phyloP scores from a whole-genome alignment of 139 green algal genomes.

The Tetraselmis chui region DNA sequence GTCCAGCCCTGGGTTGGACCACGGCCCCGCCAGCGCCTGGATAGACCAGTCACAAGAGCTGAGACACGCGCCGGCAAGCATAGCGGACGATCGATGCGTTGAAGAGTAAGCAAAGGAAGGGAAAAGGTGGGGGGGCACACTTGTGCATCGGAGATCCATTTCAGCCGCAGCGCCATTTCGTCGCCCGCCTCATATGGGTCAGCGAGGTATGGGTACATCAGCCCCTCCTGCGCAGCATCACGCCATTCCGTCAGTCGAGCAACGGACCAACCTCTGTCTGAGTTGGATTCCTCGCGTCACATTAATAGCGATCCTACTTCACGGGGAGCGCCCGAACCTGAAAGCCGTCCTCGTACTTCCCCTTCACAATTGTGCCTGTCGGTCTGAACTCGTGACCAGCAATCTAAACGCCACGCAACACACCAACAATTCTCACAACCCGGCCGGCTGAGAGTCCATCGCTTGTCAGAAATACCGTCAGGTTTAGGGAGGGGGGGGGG shows the following conservation, averaged over 20 bases:
- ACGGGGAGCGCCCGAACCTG: slow-evolving; percentile 1
- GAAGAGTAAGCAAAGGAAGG: too few relatives aligned
- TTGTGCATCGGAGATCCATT: slow-evolving; percentile 8
- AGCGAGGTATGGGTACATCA: slow-evolving; percentile 30
- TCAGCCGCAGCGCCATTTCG: slow-evolving; percentile 4
- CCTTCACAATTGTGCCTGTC: slow-evolving; percentile 7
- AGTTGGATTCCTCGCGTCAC: too few relatives aligned
- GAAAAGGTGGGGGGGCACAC: background rate
- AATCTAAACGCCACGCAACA: slow-evolving; percentile 8
- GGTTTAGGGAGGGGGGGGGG: too few relatives aligned
- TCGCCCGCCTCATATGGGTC: slow-evolving; percentile 26
- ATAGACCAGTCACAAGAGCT: too few relatives aligned
- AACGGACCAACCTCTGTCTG: too few relatives aligned
- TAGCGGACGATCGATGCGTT: too few relatives aligned
- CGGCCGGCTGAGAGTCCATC: too few relatives aligned
- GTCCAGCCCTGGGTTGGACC: slow-evolving; percentile 11
- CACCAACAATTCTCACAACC: too few relatives aligned
- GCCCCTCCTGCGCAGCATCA: background rate
- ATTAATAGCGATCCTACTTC: too few relatives aligned
- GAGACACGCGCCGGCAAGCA: too few relatives aligned
- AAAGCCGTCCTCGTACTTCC: slow-evolving; percentile 23
- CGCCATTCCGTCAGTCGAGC: background rate
- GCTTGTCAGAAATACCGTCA: too few relatives aligned
- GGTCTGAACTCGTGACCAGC: slow-evolving; percentile 35
- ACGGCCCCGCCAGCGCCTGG: background rate